These are phyloP conservation scores for Picea engelmannii DNA, from an alignment of 83 land plant genomes.

Conservation along the genomic window DNA sequence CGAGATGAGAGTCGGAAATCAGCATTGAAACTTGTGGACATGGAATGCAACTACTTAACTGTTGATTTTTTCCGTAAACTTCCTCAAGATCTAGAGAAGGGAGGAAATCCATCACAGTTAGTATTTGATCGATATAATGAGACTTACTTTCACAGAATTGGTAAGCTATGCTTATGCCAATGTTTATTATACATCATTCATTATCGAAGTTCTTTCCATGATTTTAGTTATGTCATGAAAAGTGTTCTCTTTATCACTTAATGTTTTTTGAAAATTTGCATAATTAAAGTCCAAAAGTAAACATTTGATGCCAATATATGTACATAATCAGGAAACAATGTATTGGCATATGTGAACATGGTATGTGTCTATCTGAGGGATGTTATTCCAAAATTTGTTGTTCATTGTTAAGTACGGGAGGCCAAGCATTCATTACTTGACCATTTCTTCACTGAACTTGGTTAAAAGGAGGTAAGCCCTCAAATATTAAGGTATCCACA, in stretches of 20 bases:
- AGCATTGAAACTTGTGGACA: constrained; percentile 70
- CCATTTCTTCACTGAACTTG: constrained; percentile 74
- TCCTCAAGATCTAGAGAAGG: constrained; percentile 88
- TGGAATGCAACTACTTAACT: constrained; percentile 78
- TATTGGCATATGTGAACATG: constrained; percentile 71
- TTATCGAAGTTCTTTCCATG: neutral
- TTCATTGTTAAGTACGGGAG: constrained; percentile 88
- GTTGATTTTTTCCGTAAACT: constrained; percentile 89
- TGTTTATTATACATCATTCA: neutral
- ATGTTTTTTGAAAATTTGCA: neutral
- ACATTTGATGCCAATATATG: neutral
- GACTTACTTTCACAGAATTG: constrained; percentile 68
- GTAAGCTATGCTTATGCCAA: constrained; percentile 27
- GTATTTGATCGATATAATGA: constrained; percentile 87
- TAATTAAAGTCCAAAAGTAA: neutral
- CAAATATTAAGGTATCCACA: neutral
- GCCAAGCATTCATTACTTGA: constrained; percentile 77
- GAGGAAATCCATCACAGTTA: constrained; percentile 82
- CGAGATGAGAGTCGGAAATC: constrained; percentile 78
- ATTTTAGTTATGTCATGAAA: neutral
- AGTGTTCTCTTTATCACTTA: neutral
- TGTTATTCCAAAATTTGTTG: constrained; percentile 80
- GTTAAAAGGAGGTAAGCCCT: too few relatives aligned
- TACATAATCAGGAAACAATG: constrained; percentile 50
- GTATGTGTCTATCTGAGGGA: constrained; percentile 65